These are phyloP conservation scores for Backusella macrospora DNA, from an alignment of 192 early-diverging fungal genomes.

Conservation along the genomic window DNA sequence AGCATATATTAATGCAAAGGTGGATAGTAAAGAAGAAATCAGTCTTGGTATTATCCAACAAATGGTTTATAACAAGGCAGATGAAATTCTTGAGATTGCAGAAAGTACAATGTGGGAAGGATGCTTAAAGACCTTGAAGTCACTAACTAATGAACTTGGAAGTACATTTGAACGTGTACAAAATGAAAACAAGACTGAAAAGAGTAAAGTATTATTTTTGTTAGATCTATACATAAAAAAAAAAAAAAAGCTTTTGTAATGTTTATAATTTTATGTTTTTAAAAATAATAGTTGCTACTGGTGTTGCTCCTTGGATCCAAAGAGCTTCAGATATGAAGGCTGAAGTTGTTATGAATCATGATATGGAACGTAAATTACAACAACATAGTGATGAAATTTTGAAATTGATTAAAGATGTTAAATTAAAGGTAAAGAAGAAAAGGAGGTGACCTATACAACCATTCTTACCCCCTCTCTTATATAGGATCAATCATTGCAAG, in stretches of 20 bases:
- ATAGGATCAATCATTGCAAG: slow-evolving; percentile 77
- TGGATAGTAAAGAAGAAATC: slow-evolving; percentile 46
- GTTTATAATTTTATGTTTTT: not conserved
- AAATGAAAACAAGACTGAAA: slow-evolving; percentile 56
- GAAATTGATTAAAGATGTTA: slow-evolving; percentile 76
- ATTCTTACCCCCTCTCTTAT: not conserved
- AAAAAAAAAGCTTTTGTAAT: not conserved
- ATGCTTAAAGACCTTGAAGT: slow-evolving; percentile 52
- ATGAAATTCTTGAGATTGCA: slow-evolving; percentile 55
- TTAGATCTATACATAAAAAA: not conserved
- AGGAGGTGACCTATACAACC: not conserved
- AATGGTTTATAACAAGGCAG: slow-evolving; percentile 56
- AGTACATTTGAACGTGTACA: slow-evolving; percentile 46
- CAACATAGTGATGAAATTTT: slow-evolving; percentile 77
- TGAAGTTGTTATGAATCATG: slow-evolving; percentile 77
- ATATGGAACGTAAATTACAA: slow-evolving; percentile 76
- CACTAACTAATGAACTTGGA: slow-evolving; percentile 47
- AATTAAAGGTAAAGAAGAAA: slow-evolving; percentile 60
- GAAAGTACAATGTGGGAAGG: slow-evolving; percentile 66
- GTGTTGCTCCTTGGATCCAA: slow-evolving; percentile 75
- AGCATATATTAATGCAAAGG: slow-evolving; percentile 46
- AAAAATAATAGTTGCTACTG: slow-evolving; percentile 39
- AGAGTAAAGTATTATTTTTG: slow-evolving; percentile 37
- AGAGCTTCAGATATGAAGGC: slow-evolving; percentile 79
- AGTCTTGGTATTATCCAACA: slow-evolving; percentile 55